These are phyloP conservation scores for Tilletiopsis washingtonensis DNA, from an alignment of 1,284 basidiomycete species.

Conservation along the genomic window DNA sequence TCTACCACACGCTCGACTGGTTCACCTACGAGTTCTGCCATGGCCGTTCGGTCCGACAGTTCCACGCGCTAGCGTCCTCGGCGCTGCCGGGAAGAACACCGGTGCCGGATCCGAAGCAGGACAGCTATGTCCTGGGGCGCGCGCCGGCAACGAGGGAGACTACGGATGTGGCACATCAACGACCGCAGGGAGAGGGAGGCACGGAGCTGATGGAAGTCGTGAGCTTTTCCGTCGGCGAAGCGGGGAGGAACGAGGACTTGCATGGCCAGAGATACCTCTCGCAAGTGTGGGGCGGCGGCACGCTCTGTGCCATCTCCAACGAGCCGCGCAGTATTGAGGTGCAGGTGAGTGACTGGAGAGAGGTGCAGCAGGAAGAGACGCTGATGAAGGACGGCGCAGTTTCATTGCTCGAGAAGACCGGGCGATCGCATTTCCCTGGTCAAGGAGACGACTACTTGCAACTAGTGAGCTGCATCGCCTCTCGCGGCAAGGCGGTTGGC, in stretches of 20 bases:
- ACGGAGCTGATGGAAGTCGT: constrained; percentile 37
- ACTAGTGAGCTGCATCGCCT: constrained; percentile 13
- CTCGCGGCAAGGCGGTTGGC: not conserved
- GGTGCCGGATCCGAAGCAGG: constrained; percentile 6
- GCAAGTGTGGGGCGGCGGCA: constrained; percentile 36
- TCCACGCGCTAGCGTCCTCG: constrained; percentile 15
- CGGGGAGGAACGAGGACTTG: too few relatives aligned
- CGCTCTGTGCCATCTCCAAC: constrained; percentile 32
- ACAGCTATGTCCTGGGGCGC: constrained; percentile 11
- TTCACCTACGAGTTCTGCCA: constrained; percentile 42
- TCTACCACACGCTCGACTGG: constrained; percentile 38
- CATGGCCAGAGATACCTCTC: constrained; percentile 34
- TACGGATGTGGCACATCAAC: too few relatives aligned
- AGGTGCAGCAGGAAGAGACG: too few relatives aligned
- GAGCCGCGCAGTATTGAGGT: constrained; percentile 33
- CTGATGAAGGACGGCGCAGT: too few relatives aligned
- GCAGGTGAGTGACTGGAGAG: constrained; percentile 10
- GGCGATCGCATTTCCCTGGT: constrained; percentile 31
- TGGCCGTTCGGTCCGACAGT: constrained; percentile 29
- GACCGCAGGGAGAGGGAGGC: too few relatives aligned
- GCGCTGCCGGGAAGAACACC: not conserved
- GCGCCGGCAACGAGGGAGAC: not conserved
- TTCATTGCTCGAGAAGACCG: constrained; percentile 21
- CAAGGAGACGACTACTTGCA: constrained; percentile 42
- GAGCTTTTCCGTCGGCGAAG: constrained; percentile 12